These are phyloP conservation scores for Ganoderma resinaceum DNA, from an alignment of 1,284 basidiomycete species.

Conservation along the genomic window DNA sequence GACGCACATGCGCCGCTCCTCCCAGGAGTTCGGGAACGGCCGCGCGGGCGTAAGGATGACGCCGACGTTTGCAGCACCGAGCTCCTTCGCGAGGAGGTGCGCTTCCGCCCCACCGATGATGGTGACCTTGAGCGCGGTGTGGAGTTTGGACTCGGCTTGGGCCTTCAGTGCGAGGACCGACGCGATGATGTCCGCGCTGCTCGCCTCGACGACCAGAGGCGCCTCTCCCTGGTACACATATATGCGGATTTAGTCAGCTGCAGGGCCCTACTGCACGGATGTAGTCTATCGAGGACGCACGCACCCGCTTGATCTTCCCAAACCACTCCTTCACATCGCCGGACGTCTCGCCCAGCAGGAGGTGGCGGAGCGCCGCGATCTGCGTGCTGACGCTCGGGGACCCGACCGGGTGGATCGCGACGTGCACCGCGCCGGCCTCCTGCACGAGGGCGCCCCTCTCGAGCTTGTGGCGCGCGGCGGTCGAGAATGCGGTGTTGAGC, in stretches of 20 bases:
- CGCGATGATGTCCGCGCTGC: constrained; percentile 78
- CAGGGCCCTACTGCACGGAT: background rate
- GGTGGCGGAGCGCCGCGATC: constrained; percentile 69
- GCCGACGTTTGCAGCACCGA: constrained; percentile 70
- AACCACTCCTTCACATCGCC: constrained; percentile 56
- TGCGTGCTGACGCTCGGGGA: constrained; percentile 69
- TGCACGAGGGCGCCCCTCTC: constrained; percentile 73
- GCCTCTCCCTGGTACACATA: constrained; percentile 58
- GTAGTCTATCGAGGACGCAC: background rate
- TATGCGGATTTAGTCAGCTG: background rate
- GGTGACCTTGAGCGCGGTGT: constrained; percentile 61
- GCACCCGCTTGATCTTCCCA: constrained; percentile 60
- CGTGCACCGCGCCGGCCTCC: constrained; percentile 73
- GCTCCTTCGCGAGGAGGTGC: constrained; percentile 74
- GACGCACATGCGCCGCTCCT: constrained; percentile 66
- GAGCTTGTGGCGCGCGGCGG: constrained; percentile 67
- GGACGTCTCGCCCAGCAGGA: constrained; percentile 55
- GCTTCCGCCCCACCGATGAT: constrained; percentile 81
- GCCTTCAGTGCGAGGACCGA: constrained; percentile 74
- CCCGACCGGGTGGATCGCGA: constrained; percentile 58
- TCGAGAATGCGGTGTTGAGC: constrained; percentile 71
- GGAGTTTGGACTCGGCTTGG: constrained; percentile 60
- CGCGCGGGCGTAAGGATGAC: constrained; percentile 72
- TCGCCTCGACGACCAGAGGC: constrained; percentile 71
- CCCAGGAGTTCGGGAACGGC: constrained; percentile 74